These are phyloP conservation scores for Penicillium sp. DNA, from an alignment of 2,329 filamentous ascomycete species.

Conservation along the genomic window DNA sequence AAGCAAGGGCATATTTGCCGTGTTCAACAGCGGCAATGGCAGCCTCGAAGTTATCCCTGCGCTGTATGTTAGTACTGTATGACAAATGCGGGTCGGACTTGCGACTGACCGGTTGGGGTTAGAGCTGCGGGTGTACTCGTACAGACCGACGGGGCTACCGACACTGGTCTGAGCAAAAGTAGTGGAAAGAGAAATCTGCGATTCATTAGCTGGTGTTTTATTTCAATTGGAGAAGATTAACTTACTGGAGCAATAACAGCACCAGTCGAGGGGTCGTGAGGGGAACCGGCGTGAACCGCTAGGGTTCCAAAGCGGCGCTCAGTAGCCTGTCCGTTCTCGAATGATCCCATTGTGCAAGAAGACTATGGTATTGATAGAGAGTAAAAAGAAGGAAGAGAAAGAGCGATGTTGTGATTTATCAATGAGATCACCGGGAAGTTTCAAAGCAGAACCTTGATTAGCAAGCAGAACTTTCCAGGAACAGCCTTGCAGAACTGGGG, in stretches of 20 bases:
- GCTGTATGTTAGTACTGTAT: background rate
- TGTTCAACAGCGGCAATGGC: slow-evolving; percentile 91
- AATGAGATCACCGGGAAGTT: slow-evolving; percentile 15
- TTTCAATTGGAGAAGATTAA: slow-evolving; percentile 1
- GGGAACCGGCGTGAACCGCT: slow-evolving; percentile 89
- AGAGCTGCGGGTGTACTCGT: slow-evolving; percentile 89
- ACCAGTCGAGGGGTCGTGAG: slow-evolving; percentile 86
- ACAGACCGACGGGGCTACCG: slow-evolving; percentile 80
- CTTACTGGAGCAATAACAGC: slow-evolving; percentile 85
- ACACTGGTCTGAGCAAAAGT: slow-evolving; percentile 92
- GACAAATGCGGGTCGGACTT: background rate
- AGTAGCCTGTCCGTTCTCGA: slow-evolving; percentile 53
- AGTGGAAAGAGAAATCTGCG: slow-evolving; percentile 84
- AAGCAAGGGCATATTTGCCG: slow-evolving; percentile 88
- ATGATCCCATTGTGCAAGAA: slow-evolving; percentile 18
- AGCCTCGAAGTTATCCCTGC: slow-evolving; percentile 82
- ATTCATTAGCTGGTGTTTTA: background rate
- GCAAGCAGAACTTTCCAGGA: slow-evolving; percentile 13
- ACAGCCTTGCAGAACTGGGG: background rate
- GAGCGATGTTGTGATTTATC: slow-evolving; percentile 14
- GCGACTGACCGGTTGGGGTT: slow-evolving; percentile 75
- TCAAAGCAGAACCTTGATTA: slow-evolving; percentile 10
- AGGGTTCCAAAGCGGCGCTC: slow-evolving; percentile 85
- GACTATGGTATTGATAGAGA: slow-evolving; percentile 5
- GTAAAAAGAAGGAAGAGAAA: background rate